Evolutionary conservation across 164 flowering plant species (phyloP), one percentile per base, ranked within the genome.

Genomic region (Sedum album): DNA sequence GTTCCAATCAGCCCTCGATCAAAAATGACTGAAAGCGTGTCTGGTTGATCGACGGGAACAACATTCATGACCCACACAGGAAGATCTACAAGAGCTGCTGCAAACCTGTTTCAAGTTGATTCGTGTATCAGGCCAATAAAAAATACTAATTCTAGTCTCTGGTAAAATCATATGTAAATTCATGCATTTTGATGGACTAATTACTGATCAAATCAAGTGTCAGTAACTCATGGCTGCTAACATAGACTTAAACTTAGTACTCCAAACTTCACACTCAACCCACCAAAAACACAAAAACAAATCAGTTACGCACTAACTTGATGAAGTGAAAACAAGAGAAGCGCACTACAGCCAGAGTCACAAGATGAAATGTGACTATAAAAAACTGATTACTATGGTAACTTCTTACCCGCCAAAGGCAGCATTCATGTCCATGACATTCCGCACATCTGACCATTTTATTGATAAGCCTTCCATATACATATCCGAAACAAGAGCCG

Each of bases 371-470:
- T 21, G 57, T 51, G 31, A 35, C 48, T 28, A 28, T 23, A 21
- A 28, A 41, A 38, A 66, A 39, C 17, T 66, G 5, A 18, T 26
- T 62, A 62, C 51, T 1, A 7, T 4, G 21, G 20, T 31, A 38
- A 71, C 31, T 44, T 38, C 81, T 83, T 84, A 94, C 97, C 99
- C 99, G 80, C 97, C 99, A 82, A 80, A 89, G 70, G 83, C 89
- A 66, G 99, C 93, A 83, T 85, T 95, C 97, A 95, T 91, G 71
- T 95, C 99, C 97, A 95, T 87, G 38, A 95, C 86, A 77, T 95
- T 95, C 68, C 96, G 76, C 73, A 91, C 79, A 23, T 71, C 78
- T 25, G 91, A 77, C 96, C 96, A 94, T 70, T 85, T 87, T 66
- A 91, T 77, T 26, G 74, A 77, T 69, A 86, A 84, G 55, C 79